Evolutionary conservation across 208 protist genomes (phyloP).

Genomic region (Crithidia bombi): DNA sequence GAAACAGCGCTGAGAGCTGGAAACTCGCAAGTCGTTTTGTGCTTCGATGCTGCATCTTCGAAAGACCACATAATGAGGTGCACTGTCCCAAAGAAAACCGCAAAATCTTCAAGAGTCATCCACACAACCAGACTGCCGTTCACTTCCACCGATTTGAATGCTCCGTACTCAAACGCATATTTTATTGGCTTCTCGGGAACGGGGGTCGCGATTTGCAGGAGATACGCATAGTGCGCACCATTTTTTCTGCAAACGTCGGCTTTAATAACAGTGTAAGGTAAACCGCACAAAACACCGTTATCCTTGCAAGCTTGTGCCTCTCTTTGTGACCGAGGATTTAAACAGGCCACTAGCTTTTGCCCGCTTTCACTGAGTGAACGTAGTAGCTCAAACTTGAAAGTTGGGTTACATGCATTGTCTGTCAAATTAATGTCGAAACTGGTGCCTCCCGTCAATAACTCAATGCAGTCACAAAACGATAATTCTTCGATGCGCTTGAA

Average conservation of each 20-base stretch:
- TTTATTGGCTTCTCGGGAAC: conserved; percentile 6
- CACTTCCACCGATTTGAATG: conserved; percentile 14
- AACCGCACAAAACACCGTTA: conserved; percentile 23
- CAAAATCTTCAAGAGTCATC: conserved; percentile 67
- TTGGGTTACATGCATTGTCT: neutral
- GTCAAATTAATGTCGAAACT: conserved; percentile 57
- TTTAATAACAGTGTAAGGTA: conserved; percentile 30
- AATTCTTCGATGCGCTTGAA: conserved; percentile 56
- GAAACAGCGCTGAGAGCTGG: conserved; percentile 20
- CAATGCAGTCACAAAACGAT: conserved; percentile 51
- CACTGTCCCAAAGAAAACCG: conserved; percentile 47
- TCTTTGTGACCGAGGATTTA: conserved; percentile 10
- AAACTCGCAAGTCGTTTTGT: conserved; percentile 39
- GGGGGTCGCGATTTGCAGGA: conserved; percentile 27
- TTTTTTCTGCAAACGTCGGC: conserved; percentile 32
- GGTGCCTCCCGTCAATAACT: conserved; percentile 60
- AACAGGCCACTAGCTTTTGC: conserved; percentile 24
- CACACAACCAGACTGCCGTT: conserved; percentile 54
- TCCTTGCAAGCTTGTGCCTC: conserved; percentile 24
- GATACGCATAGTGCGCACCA: conserved; percentile 27
- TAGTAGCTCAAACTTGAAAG: conserved; percentile 23
- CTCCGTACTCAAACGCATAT: conserved; percentile 18
- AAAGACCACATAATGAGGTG: conserved; percentile 67
- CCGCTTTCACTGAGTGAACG: conserved; percentile 23
- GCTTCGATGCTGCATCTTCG: conserved; percentile 44